Evolutionary conservation across 2,329 filamentous ascomycete species (phyloP), one percentile per base, ranked within the genome.

Genomic region (Fusarium proliferatum): DNA sequence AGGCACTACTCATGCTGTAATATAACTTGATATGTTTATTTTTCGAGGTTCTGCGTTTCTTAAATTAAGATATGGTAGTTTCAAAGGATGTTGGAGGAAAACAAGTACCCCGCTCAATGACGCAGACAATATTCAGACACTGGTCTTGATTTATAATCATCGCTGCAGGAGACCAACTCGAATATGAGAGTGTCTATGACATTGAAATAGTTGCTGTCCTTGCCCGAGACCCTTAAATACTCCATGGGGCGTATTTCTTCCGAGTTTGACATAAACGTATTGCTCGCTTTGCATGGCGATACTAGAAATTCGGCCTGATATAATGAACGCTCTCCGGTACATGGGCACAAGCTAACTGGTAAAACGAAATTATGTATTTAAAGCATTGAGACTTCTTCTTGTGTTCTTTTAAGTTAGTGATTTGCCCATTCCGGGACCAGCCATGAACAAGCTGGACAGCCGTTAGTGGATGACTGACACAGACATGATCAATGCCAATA

Each of bases 71-170:
- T 49, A 17, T 39, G 41, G 12, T 12, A 41, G 28, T 15, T 21
- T 9, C 9, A 11, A 10, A 42, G 11, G 36, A n/a, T 55, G 38
- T 28, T 61, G 39, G 38, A 26, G 41, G 28, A 45, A 26, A 16
- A 52, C 12, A 28, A 19, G 45, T 69, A 74, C 72, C 72, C 72
- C 72, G 72, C 72, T 72, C 58, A 45, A 74, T 74, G 72, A 75
- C 72, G 72, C 61, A 43, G 45, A 45, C 39, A 42, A 48, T 41
- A 41, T 42, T 5, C 48, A 17, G 11, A 26, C 1, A 6, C 8
- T 19, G 45, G 21, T 41, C 28, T 53, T 58, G 71, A 68, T 74
- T 74, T 74, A 74, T 74, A 74, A 74, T 74, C 67, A 42, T 34
- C 12, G 28, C 39, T 60, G 28, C 28, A 43, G 41, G 6, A 33